These are phyloP conservation scores for Macrocybe gigantea DNA, from an alignment of 768 basidiomycete genomes.

Conservation along the genomic window DNA sequence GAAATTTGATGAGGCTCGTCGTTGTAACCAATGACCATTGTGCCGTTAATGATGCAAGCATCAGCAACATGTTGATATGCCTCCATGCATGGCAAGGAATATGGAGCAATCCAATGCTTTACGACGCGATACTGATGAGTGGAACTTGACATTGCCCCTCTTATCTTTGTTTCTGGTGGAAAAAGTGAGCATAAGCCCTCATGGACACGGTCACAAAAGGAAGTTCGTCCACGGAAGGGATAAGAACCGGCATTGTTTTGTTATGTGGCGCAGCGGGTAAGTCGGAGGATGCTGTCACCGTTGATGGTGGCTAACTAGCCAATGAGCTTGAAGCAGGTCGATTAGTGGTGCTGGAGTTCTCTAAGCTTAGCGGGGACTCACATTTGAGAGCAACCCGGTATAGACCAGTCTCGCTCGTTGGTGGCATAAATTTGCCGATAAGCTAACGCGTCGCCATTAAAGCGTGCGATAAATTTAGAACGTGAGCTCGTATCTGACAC, in stretches of 20 bases:
- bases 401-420: no score
- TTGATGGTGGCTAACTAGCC: neutral
- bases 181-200: slow-evolving; percentile 40
- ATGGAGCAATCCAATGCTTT: slow-evolving; percentile 28
- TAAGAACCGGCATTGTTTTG: slow-evolving; percentile 21
- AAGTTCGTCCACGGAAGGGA: slow-evolving; percentile 16
- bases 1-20: slow-evolving; percentile 37
- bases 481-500: no score
- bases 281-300: neutral
- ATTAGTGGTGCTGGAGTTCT: no score
- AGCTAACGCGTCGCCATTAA: no score
- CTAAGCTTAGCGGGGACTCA: no score
- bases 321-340: slow-evolving; percentile 1
- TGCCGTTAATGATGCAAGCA: slow-evolving; percentile 35
- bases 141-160: neutral
- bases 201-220: slow-evolving; percentile 39
- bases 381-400: no score
- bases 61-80: slow-evolving; percentile 38
- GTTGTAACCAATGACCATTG: slow-evolving; percentile 37
- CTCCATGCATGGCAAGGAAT: slow-evolving; percentile 31
- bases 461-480: no score
- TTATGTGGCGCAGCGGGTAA: slow-evolving; percentile 18
- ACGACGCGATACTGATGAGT: neutral
- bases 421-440: no score
- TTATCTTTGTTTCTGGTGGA: slow-evolving; percentile 25